Evolutionary conservation across 2,329 filamentous ascomycete species (phyloP), one percentile per base, ranked within the genome.

Genomic region (Colletotrichum eleusines): DNA sequence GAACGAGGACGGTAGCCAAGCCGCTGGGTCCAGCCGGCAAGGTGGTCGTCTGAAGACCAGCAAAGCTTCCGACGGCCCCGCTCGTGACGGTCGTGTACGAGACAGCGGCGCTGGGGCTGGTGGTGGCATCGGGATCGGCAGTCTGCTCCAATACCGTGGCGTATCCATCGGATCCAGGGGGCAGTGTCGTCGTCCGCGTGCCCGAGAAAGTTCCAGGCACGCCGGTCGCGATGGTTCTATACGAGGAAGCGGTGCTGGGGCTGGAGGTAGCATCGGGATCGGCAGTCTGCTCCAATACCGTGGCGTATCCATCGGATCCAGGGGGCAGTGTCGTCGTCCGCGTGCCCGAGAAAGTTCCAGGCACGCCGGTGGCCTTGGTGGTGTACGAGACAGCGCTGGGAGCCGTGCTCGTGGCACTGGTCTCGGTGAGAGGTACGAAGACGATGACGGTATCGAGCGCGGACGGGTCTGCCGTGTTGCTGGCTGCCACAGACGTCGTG

Each of bases 1-100:
- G 51, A 51, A 66, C 44, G 2, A 69, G 38, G 16, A 69, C 53
- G 6, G 66, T 69, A 8, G 60, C 66, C 14, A 65, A 18, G 18
- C 48, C 61, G 26, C 48, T 23, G 28, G 63, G 18, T 12, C 55
- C 53, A n/a, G 51, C 42, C 18, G 66, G 66, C 26, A 65, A 28
- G 4, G 66, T 69, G n/a, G 50, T 58, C 12, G 66, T 69, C 20
- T 54, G 55, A 33, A 46, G 40, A 44, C 55, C 66, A 8, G 46
- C 53, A 23, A 58, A 59, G 11, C 6, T 59, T 20, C 55, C 55
- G 18, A 59, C 4, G 11, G 46, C 33, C 3, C 55, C 40, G 23
- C 38, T 59, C 9, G 42, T 26, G 11, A 59, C 33, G 1, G 55
- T 59, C 5, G 55, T 59, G 40, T 59, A 58, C 23, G 55, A 58